Evolutionary conservation across 352 stramenopile species (phyloP), one percentile per base, ranked within the genome.

Genomic region (Hyphochytrium catenoides): DNA sequence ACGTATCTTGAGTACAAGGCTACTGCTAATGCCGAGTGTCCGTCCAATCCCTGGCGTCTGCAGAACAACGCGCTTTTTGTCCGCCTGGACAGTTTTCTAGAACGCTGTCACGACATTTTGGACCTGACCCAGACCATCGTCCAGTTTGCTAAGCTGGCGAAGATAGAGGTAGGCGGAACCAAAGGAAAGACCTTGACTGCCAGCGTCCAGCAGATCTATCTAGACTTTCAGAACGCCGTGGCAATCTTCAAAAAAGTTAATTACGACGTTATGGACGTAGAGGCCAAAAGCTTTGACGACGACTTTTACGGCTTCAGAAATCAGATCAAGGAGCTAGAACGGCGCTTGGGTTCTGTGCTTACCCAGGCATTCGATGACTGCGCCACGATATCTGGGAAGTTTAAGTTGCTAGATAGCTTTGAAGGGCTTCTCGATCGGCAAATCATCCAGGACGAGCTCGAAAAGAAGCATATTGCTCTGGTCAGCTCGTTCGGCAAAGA

Each of bases 1-100:
- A 95, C 71, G n/a, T 98, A 96, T 50, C 88, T 91, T 47, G 79
- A 95, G 56, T 97, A 96, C 63, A 96, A 95, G 48, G 66, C 72
- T n/a, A 94, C 71, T 12, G 85, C 88, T 8, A 88, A 93, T 42
- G 76, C 75, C 11, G 87, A 97, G 50, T 97, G 86, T 43, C 85
- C 87, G 24, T 74, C 74, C n/a, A 96, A 97, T 36, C 87, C 84
- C 22, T 97, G 88, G 88, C 70, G 81, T 12, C 95, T 97, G 42
- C 83, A 96, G 46, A 93, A 95, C 37, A 95, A 94, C 43, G 90
- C 84, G 15, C 56, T 98, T 14, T 98, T 98, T 48, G 73, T 87
- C 41, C 78, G 88, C 3, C 68, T 98, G 3, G 90, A 98, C 47
- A 84, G 60, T 26, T 98, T 97, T 43, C 63, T 97, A 1, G 88